These are phyloP conservation scores for Thermomyces lanuginosus DNA, from an alignment of 2,329 filamentous ascomycete genomes.

Conservation along the genomic window DNA sequence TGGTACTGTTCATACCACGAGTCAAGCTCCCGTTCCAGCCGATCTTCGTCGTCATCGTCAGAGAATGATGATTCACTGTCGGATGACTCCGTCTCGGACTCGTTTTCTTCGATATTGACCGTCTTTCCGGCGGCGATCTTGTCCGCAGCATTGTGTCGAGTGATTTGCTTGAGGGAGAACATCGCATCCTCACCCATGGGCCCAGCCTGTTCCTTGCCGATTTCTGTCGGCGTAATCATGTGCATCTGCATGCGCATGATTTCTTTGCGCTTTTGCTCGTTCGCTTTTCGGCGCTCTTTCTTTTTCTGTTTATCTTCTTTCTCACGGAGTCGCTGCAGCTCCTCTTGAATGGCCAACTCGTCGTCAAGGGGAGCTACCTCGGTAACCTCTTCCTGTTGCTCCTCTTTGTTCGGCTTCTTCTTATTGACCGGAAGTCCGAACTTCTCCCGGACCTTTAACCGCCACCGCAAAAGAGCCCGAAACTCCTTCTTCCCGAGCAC, in stretches of 20 bases:
- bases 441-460: slow-evolving; percentile 71
- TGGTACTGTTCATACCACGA: slow-evolving; percentile 73
- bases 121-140: slow-evolving; percentile 65
- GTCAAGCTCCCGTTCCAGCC: slow-evolving; percentile 71
- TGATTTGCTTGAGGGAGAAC: slow-evolving; percentile 69
- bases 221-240: slow-evolving; percentile 91
- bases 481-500: slow-evolving; percentile 91
- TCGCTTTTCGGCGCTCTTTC: slow-evolving; percentile 69
- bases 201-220: slow-evolving; percentile 75
- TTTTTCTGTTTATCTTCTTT: slow-evolving; percentile 61
- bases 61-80: slow-evolving; percentile 42
- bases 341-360: slow-evolving; percentile 75
- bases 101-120: slow-evolving; percentile 45
- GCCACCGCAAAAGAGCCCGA: slow-evolving; percentile 75
- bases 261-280: slow-evolving; percentile 86
- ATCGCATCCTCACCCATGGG: slow-evolving; percentile 66
- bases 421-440: slow-evolving; percentile 78
- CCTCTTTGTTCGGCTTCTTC: slow-evolving; percentile 32
- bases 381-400: slow-evolving; percentile 55
- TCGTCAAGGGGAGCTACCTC: slow-evolving; percentile 86
- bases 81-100: slow-evolving; percentile 37
- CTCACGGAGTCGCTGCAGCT: slow-evolving; percentile 68
- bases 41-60: slow-evolving; percentile 73
- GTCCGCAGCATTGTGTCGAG: slow-evolving; percentile 54
- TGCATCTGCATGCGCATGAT: slow-evolving; percentile 94